Evolutionary conservation across 2,329 filamentous ascomycete genomes (phyloP).

Genomic region (Colletotrichum sp.): DNA sequence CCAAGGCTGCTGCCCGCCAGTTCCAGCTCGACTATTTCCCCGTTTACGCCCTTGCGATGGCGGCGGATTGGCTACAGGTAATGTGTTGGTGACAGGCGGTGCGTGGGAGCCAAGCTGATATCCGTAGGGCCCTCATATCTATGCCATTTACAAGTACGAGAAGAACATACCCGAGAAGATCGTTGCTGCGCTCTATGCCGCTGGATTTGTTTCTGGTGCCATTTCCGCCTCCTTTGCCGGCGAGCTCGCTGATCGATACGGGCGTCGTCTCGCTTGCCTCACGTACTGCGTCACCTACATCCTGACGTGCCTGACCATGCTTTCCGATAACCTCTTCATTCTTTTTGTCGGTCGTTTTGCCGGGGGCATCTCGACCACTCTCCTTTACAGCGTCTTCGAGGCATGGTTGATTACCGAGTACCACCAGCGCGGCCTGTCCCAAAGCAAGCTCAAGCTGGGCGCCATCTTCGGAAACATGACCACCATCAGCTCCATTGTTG

Average conservation of each 20-base stretch:
- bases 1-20: conserved; percentile 12
- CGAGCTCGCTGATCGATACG: conserved; percentile 45
- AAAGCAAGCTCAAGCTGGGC: conserved; percentile 45
- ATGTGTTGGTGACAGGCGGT: not conserved
- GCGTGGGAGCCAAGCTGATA: not conserved
- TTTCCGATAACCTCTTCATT: conserved; percentile 44
- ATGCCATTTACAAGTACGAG: conserved; percentile 57
- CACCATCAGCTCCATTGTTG: conserved; percentile 59
- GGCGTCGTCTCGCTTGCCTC: conserved; percentile 56
- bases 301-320: conserved; percentile 55
- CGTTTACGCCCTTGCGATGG: conserved; percentile 34
- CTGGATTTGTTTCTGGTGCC: conserved; percentile 54
- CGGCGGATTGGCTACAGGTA: conserved; percentile 39
- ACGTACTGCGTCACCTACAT: conserved; percentile 59
- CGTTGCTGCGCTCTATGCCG: conserved; percentile 50
- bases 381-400: conserved; percentile 65
- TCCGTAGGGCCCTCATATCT: conserved; percentile 50
- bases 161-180: conserved; percentile 47
- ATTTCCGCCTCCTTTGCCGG: conserved; percentile 47
- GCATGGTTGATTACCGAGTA: conserved; percentile 67
- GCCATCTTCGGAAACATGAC: conserved; percentile 58
- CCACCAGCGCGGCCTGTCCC: conserved; percentile 49
- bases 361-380: conserved; percentile 60
- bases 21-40: conserved; percentile 29
- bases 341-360: conserved; percentile 60